Conservation (phyloP, 768 basidiomycete genomes). For the Panus rudis region DNA sequence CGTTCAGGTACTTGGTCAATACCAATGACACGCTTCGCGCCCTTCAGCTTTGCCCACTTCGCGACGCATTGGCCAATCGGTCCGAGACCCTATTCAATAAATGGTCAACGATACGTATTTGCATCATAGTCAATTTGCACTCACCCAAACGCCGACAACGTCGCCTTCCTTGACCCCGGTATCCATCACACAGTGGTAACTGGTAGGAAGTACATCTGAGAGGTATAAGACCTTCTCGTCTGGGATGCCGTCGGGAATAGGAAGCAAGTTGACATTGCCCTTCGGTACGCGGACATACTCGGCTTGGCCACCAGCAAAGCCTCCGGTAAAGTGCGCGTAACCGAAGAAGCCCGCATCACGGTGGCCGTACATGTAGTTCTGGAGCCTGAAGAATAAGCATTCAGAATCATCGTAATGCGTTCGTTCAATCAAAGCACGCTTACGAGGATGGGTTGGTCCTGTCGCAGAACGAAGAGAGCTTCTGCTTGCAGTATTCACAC, state of each 20-base stretch:
- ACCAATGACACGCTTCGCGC: constrained; percentile 62
- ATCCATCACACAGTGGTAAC: constrained; percentile 69
- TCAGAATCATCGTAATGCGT: neutral
- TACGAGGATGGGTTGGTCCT: constrained; percentile 60
- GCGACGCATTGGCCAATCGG: constrained; percentile 60
- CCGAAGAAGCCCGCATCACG: constrained; percentile 68
- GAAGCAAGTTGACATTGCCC: constrained; percentile 65
- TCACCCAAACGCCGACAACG: constrained; percentile 63
- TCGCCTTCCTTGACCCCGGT: constrained; percentile 70
- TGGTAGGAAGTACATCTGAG: constrained; percentile 61
- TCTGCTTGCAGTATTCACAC: constrained; percentile 68
- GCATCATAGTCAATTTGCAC: constrained; percentile 11
- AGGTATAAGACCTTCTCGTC: constrained; percentile 57
- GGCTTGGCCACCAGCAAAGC: constrained; percentile 70
- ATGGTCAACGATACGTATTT: constrained; percentile 33
- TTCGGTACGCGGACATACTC: constrained; percentile 69
- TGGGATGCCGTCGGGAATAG: constrained; percentile 55
- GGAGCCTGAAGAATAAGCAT: constrained; percentile 27
- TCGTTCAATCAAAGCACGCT: constrained; percentile 17
- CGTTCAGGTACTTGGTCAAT: constrained; percentile 56
- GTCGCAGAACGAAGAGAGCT: constrained; percentile 68
- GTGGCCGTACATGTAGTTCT: constrained; percentile 57
- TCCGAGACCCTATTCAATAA: constrained; percentile 43
- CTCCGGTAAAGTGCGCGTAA: constrained; percentile 66
- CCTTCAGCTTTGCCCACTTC: constrained; percentile 59